Percentiles rank a stretch among this genome's conserved stretches.
These are phyloP conservation scores for Plasmodium reichenowi DNA, from an alignment of 169 alveolate species.

Conservation along the genomic window DNA sequence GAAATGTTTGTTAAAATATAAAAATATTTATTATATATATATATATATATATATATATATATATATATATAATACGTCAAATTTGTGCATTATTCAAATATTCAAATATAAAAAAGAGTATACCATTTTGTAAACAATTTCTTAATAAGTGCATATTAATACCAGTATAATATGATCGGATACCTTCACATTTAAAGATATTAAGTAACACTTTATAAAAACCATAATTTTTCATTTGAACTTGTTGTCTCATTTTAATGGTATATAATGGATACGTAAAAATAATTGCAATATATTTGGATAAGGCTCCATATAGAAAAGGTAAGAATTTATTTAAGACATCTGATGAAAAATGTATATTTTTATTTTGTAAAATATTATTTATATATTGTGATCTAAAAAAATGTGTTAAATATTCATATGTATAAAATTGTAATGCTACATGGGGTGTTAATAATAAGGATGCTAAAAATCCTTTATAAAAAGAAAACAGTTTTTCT, in stretches of 20 bases:
- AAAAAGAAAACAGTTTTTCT: slow-evolving; percentile 56
- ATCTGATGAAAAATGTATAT: slow-evolving; percentile 30
- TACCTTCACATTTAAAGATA: slow-evolving; percentile 56
- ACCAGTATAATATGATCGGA: slow-evolving; percentile 65
- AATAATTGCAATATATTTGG: slow-evolving; percentile 65
- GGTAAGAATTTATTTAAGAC: slow-evolving; percentile 39
- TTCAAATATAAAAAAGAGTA: slow-evolving; percentile 72
- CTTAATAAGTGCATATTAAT: slow-evolving; percentile 62
- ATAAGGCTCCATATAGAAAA: slow-evolving; percentile 55
- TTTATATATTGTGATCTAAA: slow-evolving; percentile 25
- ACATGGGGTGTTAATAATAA: slow-evolving; percentile 68
- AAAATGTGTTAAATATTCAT: slow-evolving; percentile 63
- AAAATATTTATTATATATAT: too few species aligned
- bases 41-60: too few species aligned
- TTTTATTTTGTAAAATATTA: slow-evolving; percentile 6
- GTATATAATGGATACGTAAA: slow-evolving; percentile 72
- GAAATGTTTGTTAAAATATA: too few species aligned
- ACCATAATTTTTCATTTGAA: slow-evolving; percentile 62
- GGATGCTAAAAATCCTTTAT: slow-evolving; percentile 68
- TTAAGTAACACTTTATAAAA: slow-evolving; percentile 49
- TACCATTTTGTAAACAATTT: slow-evolving; percentile 74
- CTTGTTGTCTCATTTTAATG: slow-evolving; percentile 76
- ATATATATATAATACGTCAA: too few species aligned
- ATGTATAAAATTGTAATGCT: slow-evolving; percentile 60
- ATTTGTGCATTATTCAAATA: slow-evolving; percentile 40